phyloP scores from a whole-genome alignment of 164 flowering plant genomes.

The Kalanchoe fedtschenkoi region DNA sequence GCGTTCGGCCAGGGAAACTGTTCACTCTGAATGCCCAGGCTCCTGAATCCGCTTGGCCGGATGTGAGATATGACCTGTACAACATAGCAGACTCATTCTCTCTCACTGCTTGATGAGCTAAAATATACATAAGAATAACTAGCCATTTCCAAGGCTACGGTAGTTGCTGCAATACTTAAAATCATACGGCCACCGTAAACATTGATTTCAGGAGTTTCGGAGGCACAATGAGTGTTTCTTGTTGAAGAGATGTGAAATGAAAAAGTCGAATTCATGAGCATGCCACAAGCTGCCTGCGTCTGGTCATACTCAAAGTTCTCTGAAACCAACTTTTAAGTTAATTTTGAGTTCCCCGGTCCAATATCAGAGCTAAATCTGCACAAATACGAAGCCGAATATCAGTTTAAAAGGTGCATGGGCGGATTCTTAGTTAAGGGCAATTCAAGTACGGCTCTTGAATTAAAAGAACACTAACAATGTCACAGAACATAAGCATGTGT shows the following conservation, averaged over 20 bases:
- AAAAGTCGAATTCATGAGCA: slow-evolving; percentile 28
- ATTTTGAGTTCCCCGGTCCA: slow-evolving; percentile 69
- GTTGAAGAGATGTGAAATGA: neutral
- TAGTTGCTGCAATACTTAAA: too few relatives aligned
- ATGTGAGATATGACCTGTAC: slow-evolving; percentile 37
- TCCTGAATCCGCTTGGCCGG: slow-evolving; percentile 68
- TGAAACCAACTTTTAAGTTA: slow-evolving; percentile 69
- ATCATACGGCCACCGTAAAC: too few relatives aligned
- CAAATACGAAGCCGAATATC: neutral
- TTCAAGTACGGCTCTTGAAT: too few relatives aligned
- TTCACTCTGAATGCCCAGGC: slow-evolving; percentile 83
- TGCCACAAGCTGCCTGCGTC: slow-evolving; percentile 32
- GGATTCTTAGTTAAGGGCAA: too few relatives aligned
- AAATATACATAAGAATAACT: neutral
- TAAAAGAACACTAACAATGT: too few relatives aligned
- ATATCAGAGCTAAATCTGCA: slow-evolving; percentile 58
- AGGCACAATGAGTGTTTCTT: too few relatives aligned
- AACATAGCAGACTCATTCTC: slow-evolving; percentile 56
- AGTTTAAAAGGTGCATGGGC: too few relatives aligned
- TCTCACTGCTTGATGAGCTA: slow-evolving; percentile 24
- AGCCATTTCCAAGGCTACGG: too few relatives aligned
- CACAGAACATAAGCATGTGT: too few relatives aligned
- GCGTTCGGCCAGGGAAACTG: slow-evolving; percentile 43
- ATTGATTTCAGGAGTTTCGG: too few relatives aligned
- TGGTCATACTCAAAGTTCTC: slow-evolving; percentile 66